Evolutionary conservation across 352 stramenopile species (phyloP), one percentile per base, ranked within the genome.

Genomic region (Phytopythium boreale): DNA sequence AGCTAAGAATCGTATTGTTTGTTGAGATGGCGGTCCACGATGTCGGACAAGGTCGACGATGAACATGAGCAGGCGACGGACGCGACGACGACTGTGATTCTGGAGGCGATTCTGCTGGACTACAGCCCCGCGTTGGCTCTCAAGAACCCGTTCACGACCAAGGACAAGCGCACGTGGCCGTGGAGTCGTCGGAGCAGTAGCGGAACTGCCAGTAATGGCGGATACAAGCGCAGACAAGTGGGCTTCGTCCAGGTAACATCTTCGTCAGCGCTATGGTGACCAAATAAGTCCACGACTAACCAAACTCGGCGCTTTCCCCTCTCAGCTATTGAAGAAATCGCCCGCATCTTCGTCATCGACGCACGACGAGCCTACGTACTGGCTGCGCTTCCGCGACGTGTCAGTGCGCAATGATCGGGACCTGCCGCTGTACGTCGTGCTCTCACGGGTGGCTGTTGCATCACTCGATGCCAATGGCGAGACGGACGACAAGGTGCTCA

Each of bases 381-480:
- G 66, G 70, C 64, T 92, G 34, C 83, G 70, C 14, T 90, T 92
- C 58, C 26, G 81, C 27, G 66, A 85, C n/a, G 71, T 90, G 2
- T 55, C 15, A 1, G 63, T 92, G 36, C 66, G 66, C n/a, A 90
- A 90, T 61, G 76, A 84, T n/a, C 75, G 72, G 8, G 71, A 83
- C 34, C 66, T 87, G 39, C 80, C 79, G 37, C 66, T 88, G 2
- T 90, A 77, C 27, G 80, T 90, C 31, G 68, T 90, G 22, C 70
- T 92, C 26, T 89, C 77, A 1, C 72, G 71, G 2, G 59, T 61
- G 1, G 61, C 69, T 1, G 65, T 69, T 6, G 5, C 53, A 50
- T 37, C 15, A 26, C 51, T 78, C 31, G 68, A 74, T 39, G 66
- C 61, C 36, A 60, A 65, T 17, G 51, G 56, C 4, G 15, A 75